These are phyloP conservation scores for Xylaria multiplex DNA, from an alignment of 2,329 filamentous ascomycete genomes.

Conservation along the genomic window DNA sequence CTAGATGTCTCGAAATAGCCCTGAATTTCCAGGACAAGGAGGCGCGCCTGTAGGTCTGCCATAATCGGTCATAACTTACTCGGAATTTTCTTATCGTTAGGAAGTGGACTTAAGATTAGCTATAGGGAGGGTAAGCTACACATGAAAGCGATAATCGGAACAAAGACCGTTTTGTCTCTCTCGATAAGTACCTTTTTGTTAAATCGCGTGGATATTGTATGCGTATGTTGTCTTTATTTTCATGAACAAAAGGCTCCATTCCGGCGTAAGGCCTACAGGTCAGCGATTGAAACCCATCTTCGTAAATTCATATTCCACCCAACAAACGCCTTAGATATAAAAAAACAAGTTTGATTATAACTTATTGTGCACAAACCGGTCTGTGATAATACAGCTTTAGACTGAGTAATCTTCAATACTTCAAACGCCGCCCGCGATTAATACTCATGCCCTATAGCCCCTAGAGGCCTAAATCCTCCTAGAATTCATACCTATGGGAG, in stretches of 20 bases:
- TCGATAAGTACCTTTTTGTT: slow-evolving; percentile 3
- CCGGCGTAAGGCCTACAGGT: not conserved
- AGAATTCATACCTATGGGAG: too few relatives aligned
- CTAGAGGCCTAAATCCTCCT: too few relatives aligned
- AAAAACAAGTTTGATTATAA: too few relatives aligned
- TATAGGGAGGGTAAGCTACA: not conserved
- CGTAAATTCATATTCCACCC: too few relatives aligned
- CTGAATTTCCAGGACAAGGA: not conserved
- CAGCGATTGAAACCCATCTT: too few relatives aligned
- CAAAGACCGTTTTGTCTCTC: slow-evolving; percentile 7
- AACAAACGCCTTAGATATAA: too few relatives aligned
- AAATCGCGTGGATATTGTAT: not conserved
- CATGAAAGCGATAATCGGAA: not conserved
- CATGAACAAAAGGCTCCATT: slow-evolving; percentile 18
- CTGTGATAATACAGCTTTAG: too few relatives aligned
- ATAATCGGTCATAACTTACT: not conserved
- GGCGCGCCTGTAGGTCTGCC: not conserved
- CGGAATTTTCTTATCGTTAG: not conserved
- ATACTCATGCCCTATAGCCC: too few relatives aligned
- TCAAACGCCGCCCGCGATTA: too few relatives aligned
- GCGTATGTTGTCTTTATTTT: slow-evolving; percentile 3
- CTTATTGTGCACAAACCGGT: too few relatives aligned
- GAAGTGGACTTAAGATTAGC: not conserved
- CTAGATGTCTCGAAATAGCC: slow-evolving; percentile 1
- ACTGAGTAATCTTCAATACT: too few relatives aligned